These are phyloP conservation scores for Chlamydomonas sp. DNA, from an alignment of 139 green algal genomes.

Conservation along the genomic window DNA sequence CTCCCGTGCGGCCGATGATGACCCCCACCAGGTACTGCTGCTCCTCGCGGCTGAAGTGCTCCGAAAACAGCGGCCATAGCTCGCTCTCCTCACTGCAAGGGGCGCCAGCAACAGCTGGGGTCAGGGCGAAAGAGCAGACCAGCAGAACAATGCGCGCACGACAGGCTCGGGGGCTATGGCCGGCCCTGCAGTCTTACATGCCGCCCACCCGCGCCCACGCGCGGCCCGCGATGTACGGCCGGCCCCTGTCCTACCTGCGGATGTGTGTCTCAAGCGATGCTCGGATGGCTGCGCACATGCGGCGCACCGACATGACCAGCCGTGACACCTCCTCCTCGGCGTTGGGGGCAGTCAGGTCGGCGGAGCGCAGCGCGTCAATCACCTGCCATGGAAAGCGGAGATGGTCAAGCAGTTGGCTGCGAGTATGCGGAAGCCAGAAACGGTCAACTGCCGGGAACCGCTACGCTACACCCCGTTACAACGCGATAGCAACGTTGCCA, in stretches of 20 bases:
- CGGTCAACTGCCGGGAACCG: too few relatives aligned
- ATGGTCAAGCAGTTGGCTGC: background rate
- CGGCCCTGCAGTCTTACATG: background rate
- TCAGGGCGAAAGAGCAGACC: too few relatives aligned
- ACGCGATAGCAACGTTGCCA: background rate
- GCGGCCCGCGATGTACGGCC: too few relatives aligned
- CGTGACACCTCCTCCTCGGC: constrained; percentile 12
- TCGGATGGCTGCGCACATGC: constrained; percentile 85
- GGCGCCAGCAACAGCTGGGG: background rate
- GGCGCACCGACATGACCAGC: constrained; percentile 65
- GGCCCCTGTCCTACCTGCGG: constrained; percentile 8
- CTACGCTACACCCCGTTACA: too few relatives aligned
- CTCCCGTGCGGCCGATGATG: constrained; percentile 93
- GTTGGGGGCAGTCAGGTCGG: background rate
- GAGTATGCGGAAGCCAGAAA: background rate
- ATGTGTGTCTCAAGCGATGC: constrained; percentile 88
- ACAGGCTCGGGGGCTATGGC: background rate
- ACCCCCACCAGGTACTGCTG: constrained; percentile 92
- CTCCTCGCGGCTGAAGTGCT: constrained; percentile 93
- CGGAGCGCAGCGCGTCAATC: constrained; percentile 32
- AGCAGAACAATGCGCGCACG: background rate
- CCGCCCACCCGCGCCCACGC: background rate
- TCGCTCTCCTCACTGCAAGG: constrained; percentile 89
- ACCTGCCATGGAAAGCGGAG: constrained; percentile 2
- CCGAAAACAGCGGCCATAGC: constrained; percentile 98